Percentiles rank a stretch among this genome's conserved stretches.
phyloP scores from a whole-genome alignment of 805 yeast genomes.

The Nematodospora valgi region DNA sequence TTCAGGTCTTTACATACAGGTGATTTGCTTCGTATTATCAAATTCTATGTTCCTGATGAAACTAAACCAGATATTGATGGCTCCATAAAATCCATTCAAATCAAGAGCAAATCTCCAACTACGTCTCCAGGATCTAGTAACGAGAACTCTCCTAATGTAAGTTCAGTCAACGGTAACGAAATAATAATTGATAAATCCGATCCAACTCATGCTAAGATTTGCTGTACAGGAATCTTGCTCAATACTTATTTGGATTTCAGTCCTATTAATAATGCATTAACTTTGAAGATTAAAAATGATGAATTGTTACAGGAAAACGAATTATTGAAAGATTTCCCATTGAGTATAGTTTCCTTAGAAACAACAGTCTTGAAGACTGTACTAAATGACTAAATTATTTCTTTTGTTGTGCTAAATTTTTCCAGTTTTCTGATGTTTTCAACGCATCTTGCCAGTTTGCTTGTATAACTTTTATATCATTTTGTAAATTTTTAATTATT shows the following conservation, averaged over 20 bases:
- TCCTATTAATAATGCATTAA: conserved; percentile 9
- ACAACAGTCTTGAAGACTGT: conserved; percentile 23
- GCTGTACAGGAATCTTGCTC: conserved; percentile 29
- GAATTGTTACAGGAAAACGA: conserved; percentile 15
- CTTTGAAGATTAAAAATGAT: conserved; percentile 17
- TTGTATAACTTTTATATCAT: conserved; percentile 30
- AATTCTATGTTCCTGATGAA: conserved; percentile 18
- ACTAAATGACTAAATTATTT: not conserved
- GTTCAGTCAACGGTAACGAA: not conserved
- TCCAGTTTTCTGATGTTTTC: conserved; percentile 39
- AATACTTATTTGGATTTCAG: conserved; percentile 24
- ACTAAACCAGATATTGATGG: conserved; percentile 3
- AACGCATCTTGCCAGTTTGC: conserved; percentile 40
- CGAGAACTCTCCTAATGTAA: not conserved
- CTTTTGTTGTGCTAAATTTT: conserved; percentile 11
- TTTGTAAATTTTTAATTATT: conserved; percentile 20
- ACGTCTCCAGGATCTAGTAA: too few species aligned
- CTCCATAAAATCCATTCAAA: conserved; percentile 4
- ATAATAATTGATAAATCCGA: conserved; percentile 13
- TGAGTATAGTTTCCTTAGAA: conserved; percentile 26
- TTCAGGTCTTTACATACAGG: conserved; percentile 25
- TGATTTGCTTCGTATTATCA: conserved; percentile 26
- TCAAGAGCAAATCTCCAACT: conserved; percentile 1
- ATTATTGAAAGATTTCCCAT: conserved; percentile 27
- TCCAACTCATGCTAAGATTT: conserved; percentile 17